These are phyloP conservation scores for Neofusicoccum sp. DNA, from an alignment of 2,329 filamentous ascomycete species.

Conservation along the genomic window DNA sequence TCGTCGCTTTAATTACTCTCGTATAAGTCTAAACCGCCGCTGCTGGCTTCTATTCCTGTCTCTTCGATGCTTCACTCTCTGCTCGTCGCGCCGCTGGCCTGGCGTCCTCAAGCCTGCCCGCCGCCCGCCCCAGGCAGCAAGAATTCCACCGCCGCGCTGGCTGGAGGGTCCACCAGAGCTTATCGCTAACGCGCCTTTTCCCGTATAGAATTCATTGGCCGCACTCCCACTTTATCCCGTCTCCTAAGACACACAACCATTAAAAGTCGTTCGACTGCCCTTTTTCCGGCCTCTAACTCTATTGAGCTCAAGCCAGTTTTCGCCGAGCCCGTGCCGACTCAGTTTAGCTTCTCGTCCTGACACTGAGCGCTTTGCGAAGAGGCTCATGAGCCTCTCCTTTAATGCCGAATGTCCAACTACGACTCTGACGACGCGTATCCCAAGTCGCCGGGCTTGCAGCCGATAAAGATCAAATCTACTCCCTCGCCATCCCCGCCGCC, in stretches of 20 bases:
- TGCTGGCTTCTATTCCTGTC: background rate
- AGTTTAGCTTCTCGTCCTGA: constrained; percentile 1
- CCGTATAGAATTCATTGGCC: constrained; percentile 6
- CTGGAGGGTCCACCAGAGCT: constrained; percentile 5
- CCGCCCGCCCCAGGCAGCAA: constrained; percentile 10
- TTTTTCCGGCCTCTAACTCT: constrained; percentile 3
- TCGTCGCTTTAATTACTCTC: constrained; percentile 9
- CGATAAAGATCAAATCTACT: constrained; percentile 45
- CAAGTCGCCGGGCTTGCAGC: constrained; percentile 42
- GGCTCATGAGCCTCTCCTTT: constrained; percentile 17
- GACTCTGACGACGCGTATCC: constrained; percentile 50
- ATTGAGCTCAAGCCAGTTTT: constrained; percentile 8
- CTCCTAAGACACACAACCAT: background rate
- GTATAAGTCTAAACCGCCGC: background rate
- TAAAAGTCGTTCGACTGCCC: background rate
- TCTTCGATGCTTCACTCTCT: background rate
- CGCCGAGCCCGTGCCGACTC: constrained; percentile 11
- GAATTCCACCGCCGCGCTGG: constrained; percentile 1
- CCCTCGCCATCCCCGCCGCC: constrained; percentile 54
- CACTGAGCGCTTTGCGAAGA: constrained; percentile 3
- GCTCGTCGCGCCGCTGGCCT: background rate
- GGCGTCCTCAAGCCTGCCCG: constrained; percentile 1
- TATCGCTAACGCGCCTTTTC: constrained; percentile 3
- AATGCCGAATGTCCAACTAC: constrained; percentile 32
- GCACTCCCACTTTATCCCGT: constrained; percentile 1